Evolutionary conservation across 352 stramenopile genomes (phyloP), one percentile per base, ranked within the genome.

Genomic region (Pseudoperonospora humuli): DNA sequence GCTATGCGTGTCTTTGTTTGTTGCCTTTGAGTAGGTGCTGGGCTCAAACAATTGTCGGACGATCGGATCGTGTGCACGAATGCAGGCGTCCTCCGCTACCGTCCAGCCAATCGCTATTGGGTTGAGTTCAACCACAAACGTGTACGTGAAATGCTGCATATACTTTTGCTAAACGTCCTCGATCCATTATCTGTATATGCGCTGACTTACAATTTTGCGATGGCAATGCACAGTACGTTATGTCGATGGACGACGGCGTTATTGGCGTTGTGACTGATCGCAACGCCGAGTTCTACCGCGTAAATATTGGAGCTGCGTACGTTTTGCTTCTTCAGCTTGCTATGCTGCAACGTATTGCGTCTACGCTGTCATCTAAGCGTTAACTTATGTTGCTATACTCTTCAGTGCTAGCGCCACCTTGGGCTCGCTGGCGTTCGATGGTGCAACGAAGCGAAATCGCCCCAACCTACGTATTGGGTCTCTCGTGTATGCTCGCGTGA

Each of bases 401-500:
- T 7, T 17, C 50, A 92, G 78, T 27, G 83, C 75, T 24, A 85
- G 60, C 21, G 77, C 73, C 41, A 84, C 60, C 9, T 57, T 93
- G 10, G 73, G 74, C 6, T 62, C 70, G 9, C 61, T 98, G 2
- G 89, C 81, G 25, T 99, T 99, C 55, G 95, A 98, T 64, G 96
- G 96, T 18, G 95, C 96, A n/a, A 98, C 88, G 2, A 98, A 98
- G 69, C 75, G 95, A 14, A 98, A 98, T 63, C 89, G 93, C 46
- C 96, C 96, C 3, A 91, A 83, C 21, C 77, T 98, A 20, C 81
- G 84, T 45, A 69, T 90, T 10, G 96, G 95, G 38, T 81, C 86
- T 21, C 70, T 98, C 3, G 76, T 99, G 23, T 99, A 98, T 64
- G 95, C 90, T 38, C 84, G 95, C 21, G 83, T 99, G n/a, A 65